Percentiles rank a stretch among this genome's conserved stretches.
phyloP scores from a whole-genome alignment of 139 green algal species.

The Micractinium sp. region DNA sequence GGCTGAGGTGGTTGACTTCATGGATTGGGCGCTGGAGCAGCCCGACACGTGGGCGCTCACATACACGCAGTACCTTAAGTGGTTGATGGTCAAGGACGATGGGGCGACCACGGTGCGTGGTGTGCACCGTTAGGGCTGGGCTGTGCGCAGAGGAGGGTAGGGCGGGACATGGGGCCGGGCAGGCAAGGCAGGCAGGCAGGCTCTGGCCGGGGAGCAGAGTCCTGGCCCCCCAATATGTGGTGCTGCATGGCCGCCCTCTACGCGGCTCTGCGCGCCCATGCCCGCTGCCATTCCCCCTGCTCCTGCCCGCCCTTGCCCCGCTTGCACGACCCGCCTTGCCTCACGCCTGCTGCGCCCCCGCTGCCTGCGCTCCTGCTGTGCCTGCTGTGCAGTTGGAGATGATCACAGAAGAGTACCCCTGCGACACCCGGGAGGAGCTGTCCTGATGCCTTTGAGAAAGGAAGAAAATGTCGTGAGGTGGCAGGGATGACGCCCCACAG shows the following conservation, averaged over 20 bases:
- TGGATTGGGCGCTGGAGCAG: not conserved
- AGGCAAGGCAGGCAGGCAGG: no score
- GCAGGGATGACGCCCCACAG: not conserved
- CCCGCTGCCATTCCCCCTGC: not conserved
- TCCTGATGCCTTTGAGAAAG: not conserved
- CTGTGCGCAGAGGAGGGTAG: no score
- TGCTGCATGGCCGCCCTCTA: not conserved
- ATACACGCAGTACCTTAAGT: not conserved
- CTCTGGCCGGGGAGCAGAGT: no score
- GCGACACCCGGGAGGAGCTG: not conserved
- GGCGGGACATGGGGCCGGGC: no score
- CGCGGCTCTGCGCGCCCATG: no score
- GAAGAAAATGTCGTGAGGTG: not conserved
- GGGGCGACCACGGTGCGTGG: no score
- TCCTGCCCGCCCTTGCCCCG: no score
- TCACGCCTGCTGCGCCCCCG: no score
- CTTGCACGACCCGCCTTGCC: no score
- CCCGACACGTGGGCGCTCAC: not conserved
- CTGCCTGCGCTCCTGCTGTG: not conserved
- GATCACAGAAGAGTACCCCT: not conserved
- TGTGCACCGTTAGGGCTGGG: no score
- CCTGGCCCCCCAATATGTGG: no score
- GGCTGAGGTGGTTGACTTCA: not conserved
- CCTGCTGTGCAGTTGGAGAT: not conserved
- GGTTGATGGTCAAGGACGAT: not conserved